Conservation (phyloP, 2,329 filamentous ascomycete species). For the Exophiala xenobiotica region DNA sequence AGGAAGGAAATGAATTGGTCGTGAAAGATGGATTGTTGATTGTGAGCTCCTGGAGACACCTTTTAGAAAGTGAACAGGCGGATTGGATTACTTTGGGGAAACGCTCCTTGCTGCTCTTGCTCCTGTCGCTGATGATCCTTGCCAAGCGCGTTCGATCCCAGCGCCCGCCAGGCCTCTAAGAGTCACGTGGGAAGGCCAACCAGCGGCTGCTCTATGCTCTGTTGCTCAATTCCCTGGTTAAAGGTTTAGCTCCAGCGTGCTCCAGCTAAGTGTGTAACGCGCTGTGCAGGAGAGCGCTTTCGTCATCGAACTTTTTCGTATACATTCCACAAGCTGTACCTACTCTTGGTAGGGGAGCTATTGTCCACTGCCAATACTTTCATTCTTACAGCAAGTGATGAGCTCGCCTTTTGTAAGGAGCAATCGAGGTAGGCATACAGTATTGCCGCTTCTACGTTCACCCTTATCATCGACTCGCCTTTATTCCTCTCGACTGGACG, state of each 20-base stretch:
- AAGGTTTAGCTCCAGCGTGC: too few species aligned
- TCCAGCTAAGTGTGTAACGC: too few species aligned
- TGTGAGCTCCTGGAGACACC: slow-evolving; percentile 27
- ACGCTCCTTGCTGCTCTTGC: slow-evolving; percentile 1
- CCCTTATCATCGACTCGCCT: background rate
- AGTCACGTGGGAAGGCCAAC: slow-evolving; percentile 1
- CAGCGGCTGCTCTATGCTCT: too few species aligned
- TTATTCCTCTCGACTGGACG: slow-evolving; percentile 13
- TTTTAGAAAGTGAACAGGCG: slow-evolving; percentile 20
- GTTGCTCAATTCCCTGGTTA: too few species aligned
- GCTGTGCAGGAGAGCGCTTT: slow-evolving; percentile 3
- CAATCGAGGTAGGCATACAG: slow-evolving; percentile 6
- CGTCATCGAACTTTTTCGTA: slow-evolving; percentile 10
- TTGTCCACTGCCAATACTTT: background rate
- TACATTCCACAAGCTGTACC: too few species aligned
- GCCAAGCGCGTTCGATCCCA: slow-evolving; percentile 3
- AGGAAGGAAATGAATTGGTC: slow-evolving; percentile 9
- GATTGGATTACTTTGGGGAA: slow-evolving; percentile 7
- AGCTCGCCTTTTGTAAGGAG: slow-evolving; percentile 1
- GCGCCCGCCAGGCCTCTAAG: too few species aligned
- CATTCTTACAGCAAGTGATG: slow-evolving; percentile 15
- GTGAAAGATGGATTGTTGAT: slow-evolving; percentile 18
- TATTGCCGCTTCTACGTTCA: slow-evolving; percentile 2
- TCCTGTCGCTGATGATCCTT: slow-evolving; percentile 3
- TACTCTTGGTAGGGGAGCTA: too few species aligned